Base-by-base conservation (phyloP, 768 basidiomycete genomes). In the Pluteus cervinus region DNA sequence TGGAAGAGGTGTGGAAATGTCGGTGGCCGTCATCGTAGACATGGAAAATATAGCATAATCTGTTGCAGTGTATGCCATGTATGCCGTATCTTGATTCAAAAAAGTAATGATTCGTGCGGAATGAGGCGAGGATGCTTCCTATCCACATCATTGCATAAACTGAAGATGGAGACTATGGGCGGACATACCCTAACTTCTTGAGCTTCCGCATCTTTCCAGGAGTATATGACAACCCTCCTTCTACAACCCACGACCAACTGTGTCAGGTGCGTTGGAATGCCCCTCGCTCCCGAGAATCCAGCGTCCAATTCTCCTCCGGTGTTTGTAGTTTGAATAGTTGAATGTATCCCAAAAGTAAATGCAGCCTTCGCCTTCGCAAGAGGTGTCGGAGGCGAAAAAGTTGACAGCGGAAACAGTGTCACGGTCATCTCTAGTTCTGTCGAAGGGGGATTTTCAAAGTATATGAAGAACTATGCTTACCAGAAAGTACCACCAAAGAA, bases 71-170 rank as follows among this genome's bases (percentile, higher is more conserved):
- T 91, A 91, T 0, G 84, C 87, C 45, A 92, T 78, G 46, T 84
- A 83, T 7, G 75, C 66, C 1, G 66, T 66, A 17, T 78, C 68
- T 4, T 72, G 50, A 42, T 77, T 65, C 34, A 89, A 58, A 54
- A 97, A 93, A 2, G 80, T 67, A 34, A 96, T 80, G 0, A 74
- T 69, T 26, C 96, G 76, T n/a, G 96, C 82, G 7, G 92, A 91
- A 55, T 98, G 94, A 9, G 93, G 86, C 3, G 97, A 67, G 0
- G 68, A 50, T 3, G 79, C 64, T 73, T 98, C 94, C 86, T 93
- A 42, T 11, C 23, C 15, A 39, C 8, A 37, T 24, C 10, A 20
- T n/a, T 15, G 30, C 24, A 5, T n/a, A 4, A 35, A 24, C 15
- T 33, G 39, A 39, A 41, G 42, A 22, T 15, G 29, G 10, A 32